Evolutionary conservation across 495 filamentous ascomycete species (phyloP).

Genomic region (Talaromyces thailandensis): DNA sequence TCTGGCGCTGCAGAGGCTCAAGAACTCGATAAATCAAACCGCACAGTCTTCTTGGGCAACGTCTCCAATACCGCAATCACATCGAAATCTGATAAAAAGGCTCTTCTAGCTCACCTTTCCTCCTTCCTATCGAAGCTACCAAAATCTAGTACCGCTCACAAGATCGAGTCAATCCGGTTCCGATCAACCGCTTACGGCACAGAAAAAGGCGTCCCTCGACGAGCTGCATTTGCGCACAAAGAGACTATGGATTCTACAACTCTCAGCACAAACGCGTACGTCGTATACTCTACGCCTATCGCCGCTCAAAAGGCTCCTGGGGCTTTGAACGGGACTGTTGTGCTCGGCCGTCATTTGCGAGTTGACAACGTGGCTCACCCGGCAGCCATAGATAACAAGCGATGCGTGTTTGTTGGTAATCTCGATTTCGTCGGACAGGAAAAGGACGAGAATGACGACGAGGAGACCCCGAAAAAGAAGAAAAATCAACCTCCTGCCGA

Average conservation of each 20-base stretch:
- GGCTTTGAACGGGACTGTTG: slow-evolving; percentile 70
- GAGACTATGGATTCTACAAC: slow-evolving; percentile 80
- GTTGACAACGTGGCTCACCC: slow-evolving; percentile 90
- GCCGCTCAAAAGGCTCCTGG: slow-evolving; percentile 69
- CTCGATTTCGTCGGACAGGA: slow-evolving; percentile 91
- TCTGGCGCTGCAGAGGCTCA: slow-evolving; percentile 24
- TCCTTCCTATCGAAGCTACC: slow-evolving; percentile 45
- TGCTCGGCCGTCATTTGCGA: slow-evolving; percentile 81
- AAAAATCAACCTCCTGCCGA: slow-evolving; percentile 67
- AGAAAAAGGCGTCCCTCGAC: slow-evolving; percentile 69
- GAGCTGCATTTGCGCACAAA: slow-evolving; percentile 77
- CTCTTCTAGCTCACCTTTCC: slow-evolving; percentile 55
- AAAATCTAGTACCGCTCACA: slow-evolving; percentile 43
- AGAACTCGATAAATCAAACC: slow-evolving; percentile 76
- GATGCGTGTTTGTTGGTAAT: slow-evolving; percentile 96
- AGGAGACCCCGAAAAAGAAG: slow-evolving; percentile 37
- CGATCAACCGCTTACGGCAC: slow-evolving; percentile 75
- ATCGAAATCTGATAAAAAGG: slow-evolving; percentile 70
- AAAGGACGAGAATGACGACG: slow-evolving; percentile 45
- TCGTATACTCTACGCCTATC: slow-evolving; percentile 64
- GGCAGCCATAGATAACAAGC: slow-evolving; percentile 64
- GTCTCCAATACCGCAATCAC: slow-evolving; percentile 74
- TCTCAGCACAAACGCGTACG: slow-evolving; percentile 90
- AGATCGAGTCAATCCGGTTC: slow-evolving; percentile 84
- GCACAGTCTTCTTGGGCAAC: slow-evolving; percentile 91